These are phyloP conservation scores for Penicillium oxalicum DNA, from an alignment of 2,329 filamentous ascomycete species.

Conservation along the genomic window DNA sequence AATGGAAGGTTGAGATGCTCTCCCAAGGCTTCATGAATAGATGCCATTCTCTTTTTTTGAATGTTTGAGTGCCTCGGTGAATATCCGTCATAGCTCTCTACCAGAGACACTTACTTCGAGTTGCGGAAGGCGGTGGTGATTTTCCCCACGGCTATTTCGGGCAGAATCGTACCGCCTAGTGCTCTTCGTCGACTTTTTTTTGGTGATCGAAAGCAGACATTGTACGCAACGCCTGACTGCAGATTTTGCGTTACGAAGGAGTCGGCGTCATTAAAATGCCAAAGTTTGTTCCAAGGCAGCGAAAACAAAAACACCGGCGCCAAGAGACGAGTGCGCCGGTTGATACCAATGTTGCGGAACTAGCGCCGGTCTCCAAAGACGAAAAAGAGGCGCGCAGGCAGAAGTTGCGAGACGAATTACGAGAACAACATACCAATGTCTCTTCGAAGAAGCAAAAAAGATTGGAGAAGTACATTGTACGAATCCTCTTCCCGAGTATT, in stretches of 20 bases:
- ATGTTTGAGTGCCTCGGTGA: not conserved
- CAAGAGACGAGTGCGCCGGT: slow-evolving; percentile 33
- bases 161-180: slow-evolving; percentile 18
- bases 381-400: slow-evolving; percentile 51
- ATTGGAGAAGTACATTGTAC: slow-evolving; percentile 61
- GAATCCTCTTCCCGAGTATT: slow-evolving; percentile 11
- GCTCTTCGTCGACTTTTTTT: slow-evolving; percentile 17
- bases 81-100: not conserved
- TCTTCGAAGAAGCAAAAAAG: slow-evolving; percentile 62
- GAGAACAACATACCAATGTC: slow-evolving; percentile 50
- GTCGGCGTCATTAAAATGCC: slow-evolving; percentile 29
- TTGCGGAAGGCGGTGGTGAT: slow-evolving; percentile 8
- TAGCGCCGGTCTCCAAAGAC: slow-evolving; percentile 43
- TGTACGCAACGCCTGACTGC: slow-evolving; percentile 3
- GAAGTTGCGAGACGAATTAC: slow-evolving; percentile 50
- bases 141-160: slow-evolving; percentile 10
- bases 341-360: slow-evolving; percentile 42
- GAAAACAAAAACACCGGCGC: slow-evolving; percentile 50
- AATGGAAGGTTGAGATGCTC: slow-evolving; percentile 52
- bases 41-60: slow-evolving; percentile 20
- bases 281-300: slow-evolving; percentile 51
- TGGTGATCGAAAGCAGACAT: slow-evolving; percentile 4
- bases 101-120: slow-evolving; percentile 6
- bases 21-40: slow-evolving; percentile 31
- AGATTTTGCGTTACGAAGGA: slow-evolving; percentile 11